A percentile compares a stretch with the other conserved stretches of the same genome.
Conservation (phyloP, 164 flowering plant species). For the Vitis labrusca region DNA sequence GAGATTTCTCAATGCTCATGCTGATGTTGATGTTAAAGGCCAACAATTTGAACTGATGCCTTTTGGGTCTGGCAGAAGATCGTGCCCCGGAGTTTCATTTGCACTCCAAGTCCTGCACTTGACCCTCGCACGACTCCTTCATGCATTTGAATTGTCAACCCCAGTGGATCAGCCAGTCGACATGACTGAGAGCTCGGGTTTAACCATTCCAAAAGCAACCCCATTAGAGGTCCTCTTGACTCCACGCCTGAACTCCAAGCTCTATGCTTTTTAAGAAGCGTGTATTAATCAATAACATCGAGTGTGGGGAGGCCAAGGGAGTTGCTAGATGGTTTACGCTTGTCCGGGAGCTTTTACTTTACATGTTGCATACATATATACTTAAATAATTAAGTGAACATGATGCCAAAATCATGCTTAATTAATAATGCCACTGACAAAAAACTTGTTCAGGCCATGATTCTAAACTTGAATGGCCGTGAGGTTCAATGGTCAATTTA, state of each 20-base stretch:
- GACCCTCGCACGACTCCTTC: background rate
- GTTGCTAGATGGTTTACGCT: no score
- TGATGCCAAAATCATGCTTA: no score
- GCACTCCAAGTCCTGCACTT: slow-evolving; percentile 2
- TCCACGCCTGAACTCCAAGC: background rate
- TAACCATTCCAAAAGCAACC: slow-evolving; percentile 1
- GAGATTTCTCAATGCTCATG: no score
- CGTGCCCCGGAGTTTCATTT: background rate
- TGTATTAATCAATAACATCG: no score
- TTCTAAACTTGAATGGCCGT: no score
- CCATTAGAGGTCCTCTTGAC: background rate
- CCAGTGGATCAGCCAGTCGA: background rate
- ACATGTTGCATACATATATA: no score
- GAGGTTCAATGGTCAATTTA: no score
- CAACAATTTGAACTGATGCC: background rate
- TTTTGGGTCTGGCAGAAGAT: slow-evolving; percentile 1
- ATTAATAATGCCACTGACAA: no score
- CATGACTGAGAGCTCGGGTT: slow-evolving; percentile 1
- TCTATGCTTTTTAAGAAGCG: background rate
- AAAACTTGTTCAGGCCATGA: no score
- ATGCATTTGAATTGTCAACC: background rate
- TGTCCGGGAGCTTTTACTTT: no score
- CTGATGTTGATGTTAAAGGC: background rate
- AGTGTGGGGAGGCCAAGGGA: no score
- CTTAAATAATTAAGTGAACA: no score